phyloP scores from a whole-genome alignment of 495 filamentous ascomycete species.

The Oleoguttula mirabilis region DNA sequence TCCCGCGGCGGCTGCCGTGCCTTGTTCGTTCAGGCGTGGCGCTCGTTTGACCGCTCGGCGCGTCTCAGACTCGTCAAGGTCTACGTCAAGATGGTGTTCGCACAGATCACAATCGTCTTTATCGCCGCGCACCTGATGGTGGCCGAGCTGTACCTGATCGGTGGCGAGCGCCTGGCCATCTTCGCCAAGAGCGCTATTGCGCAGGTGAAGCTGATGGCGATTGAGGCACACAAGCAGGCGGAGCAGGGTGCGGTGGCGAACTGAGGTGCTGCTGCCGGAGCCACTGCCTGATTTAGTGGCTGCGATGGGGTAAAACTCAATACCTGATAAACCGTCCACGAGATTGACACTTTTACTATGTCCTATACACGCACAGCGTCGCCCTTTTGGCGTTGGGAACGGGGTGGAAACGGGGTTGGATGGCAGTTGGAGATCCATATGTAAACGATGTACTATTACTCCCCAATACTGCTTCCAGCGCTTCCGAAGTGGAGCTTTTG shows the following conservation, averaged over 20 bases:
- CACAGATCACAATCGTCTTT: slow-evolving; percentile 36
- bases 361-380: too few species aligned
- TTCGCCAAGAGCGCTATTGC: slow-evolving; percentile 12
- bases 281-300: too few species aligned
- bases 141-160: slow-evolving; percentile 15
- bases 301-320: too few species aligned
- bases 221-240: slow-evolving; percentile 14
- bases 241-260: background rate
- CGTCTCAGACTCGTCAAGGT: slow-evolving; percentile 56
- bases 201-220: slow-evolving; percentile 12
- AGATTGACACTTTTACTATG: too few species aligned
- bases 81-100: slow-evolving; percentile 50
- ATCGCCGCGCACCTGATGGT: slow-evolving; percentile 20
- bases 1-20: slow-evolving; percentile 48
- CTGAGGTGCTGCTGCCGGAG: too few species aligned
- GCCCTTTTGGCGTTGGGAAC: too few species aligned
- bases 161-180: slow-evolving; percentile 11
- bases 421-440: too few species aligned
- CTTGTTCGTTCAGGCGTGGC: slow-evolving; percentile 59
- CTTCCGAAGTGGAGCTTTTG: too few species aligned
- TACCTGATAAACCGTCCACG: too few species aligned
- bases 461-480: too few species aligned
- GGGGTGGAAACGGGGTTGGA: too few species aligned
- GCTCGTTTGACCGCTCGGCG: slow-evolving; percentile 52
- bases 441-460: too few species aligned